A percentile compares a stretch with the other conserved stretches of the same genome.
Conservation (phyloP, 257 asterid genomes). For the Solanum tacnaense region DNA sequence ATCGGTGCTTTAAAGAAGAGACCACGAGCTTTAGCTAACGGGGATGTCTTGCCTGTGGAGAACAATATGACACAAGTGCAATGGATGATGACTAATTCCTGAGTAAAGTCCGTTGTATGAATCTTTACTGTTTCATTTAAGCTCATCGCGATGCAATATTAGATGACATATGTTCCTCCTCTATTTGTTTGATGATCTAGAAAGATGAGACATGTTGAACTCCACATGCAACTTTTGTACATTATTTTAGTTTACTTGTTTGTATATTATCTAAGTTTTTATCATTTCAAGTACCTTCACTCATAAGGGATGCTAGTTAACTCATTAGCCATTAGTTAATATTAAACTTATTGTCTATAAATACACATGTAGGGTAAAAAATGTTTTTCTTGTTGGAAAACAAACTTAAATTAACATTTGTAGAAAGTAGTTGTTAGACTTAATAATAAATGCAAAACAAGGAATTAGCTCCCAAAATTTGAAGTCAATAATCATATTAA, state of each 20-base stretch:
- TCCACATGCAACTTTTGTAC: neutral
- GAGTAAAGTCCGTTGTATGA: neutral
- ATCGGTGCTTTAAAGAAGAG: constrained; percentile 42
- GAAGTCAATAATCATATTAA: neutral
- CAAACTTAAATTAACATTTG: neutral
- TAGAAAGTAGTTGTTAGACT: neutral
- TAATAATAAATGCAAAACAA: neutral
- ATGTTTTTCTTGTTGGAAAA: no score
- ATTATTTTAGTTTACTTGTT: neutral
- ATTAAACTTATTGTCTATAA: neutral
- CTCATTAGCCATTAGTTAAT: neutral
- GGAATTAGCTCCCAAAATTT: neutral
- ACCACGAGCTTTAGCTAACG: constrained; percentile 29
- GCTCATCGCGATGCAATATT: neutral
- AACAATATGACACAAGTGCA: constrained; percentile 36
- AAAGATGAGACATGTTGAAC: neutral
- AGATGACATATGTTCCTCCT: neutral
- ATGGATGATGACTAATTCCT: constrained; percentile 56
- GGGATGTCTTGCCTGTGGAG: constrained; percentile 34
- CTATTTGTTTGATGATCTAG: neutral
- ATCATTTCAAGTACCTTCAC: neutral
- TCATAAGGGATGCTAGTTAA: neutral
- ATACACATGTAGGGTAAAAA: neutral
- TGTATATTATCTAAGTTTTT: neutral
- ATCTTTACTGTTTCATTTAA: neutral